phyloP scores from a whole-genome alignment of 2,329 filamentous ascomycete species.

The Ilyonectria robusta region DNA sequence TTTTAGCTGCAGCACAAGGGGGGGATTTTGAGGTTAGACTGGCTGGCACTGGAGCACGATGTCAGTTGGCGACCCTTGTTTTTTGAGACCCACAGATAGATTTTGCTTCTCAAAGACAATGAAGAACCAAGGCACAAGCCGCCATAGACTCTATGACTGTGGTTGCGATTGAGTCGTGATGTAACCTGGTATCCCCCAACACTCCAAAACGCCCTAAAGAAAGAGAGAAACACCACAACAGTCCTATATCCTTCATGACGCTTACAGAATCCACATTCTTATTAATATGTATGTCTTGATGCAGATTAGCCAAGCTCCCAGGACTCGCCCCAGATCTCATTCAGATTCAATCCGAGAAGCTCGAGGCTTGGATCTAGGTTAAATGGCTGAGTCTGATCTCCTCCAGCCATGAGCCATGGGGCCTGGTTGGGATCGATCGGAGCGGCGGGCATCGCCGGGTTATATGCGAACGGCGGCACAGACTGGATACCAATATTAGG shows the following conservation, averaged over 20 bases:
- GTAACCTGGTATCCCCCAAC: constrained; percentile 42
- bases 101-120: constrained; percentile 16
- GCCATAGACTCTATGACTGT: constrained; percentile 22
- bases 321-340: constrained; percentile 69
- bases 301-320: constrained; percentile 57
- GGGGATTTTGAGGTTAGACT: not conserved
- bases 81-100: constrained; percentile 25
- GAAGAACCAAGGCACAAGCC: constrained; percentile 12
- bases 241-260: constrained; percentile 15
- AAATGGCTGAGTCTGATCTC: constrained; percentile 55
- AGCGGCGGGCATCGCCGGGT: constrained; percentile 53
- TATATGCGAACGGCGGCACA: constrained; percentile 58
- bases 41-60: constrained; percentile 26
- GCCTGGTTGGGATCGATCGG: constrained; percentile 53
- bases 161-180: constrained; percentile 41
- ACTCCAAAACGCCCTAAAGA: constrained; percentile 25
- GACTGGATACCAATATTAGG: constrained; percentile 56
- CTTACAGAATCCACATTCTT: constrained; percentile 33
- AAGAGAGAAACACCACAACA: constrained; percentile 8
- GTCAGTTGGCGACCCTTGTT: constrained; percentile 18
- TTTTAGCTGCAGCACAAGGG: constrained; percentile 2
- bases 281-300: constrained; percentile 43
- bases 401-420: constrained; percentile 52
- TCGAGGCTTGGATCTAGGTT: constrained; percentile 70
- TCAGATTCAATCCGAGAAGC: constrained; percentile 66